phyloP scores from a whole-genome alignment of 176 grass and related monocot genomes.

The Eragrostis curvula region DNA sequence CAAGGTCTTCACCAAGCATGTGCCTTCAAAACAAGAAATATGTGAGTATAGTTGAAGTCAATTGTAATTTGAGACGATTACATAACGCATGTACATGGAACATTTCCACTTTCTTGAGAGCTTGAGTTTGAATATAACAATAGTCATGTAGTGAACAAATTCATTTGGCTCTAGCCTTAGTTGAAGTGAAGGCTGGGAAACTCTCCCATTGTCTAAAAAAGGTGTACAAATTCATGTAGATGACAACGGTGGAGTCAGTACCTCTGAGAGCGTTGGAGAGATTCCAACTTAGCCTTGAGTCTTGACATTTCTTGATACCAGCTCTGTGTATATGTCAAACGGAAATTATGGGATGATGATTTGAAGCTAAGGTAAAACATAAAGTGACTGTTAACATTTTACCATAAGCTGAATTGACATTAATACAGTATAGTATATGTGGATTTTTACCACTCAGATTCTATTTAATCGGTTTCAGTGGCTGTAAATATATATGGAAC shows the following conservation, averaged over 20 bases:
- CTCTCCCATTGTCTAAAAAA: too few relatives aligned
- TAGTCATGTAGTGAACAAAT: background rate
- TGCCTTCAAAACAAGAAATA: slow-evolving; percentile 43
- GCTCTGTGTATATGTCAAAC: background rate
- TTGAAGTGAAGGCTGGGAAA: too few relatives aligned
- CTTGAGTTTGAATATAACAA: background rate
- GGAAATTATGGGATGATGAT: background rate
- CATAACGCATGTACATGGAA: background rate
- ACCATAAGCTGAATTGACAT: background rate
- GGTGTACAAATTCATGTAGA: background rate
- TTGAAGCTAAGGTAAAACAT: background rate
- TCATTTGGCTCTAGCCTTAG: background rate
- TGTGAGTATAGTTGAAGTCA: background rate
- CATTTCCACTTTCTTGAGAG: background rate
- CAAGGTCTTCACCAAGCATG: slow-evolving; percentile 77
- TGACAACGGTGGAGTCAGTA: slow-evolving; percentile 10
- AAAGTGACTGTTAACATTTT: background rate
- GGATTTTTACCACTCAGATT: background rate
- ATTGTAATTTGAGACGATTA: background rate
- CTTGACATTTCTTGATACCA: slow-evolving; percentile 79
- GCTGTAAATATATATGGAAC: background rate
- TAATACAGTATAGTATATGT: background rate
- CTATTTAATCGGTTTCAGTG: background rate
- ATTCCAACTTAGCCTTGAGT: slow-evolving; percentile 73
- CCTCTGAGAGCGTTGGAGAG: slow-evolving; percentile 75